Percentiles rank a stretch among this genome's conserved stretches.
phyloP scores from a whole-genome alignment of 345 rosid species.

The Raphanus raphanistrum region DNA sequence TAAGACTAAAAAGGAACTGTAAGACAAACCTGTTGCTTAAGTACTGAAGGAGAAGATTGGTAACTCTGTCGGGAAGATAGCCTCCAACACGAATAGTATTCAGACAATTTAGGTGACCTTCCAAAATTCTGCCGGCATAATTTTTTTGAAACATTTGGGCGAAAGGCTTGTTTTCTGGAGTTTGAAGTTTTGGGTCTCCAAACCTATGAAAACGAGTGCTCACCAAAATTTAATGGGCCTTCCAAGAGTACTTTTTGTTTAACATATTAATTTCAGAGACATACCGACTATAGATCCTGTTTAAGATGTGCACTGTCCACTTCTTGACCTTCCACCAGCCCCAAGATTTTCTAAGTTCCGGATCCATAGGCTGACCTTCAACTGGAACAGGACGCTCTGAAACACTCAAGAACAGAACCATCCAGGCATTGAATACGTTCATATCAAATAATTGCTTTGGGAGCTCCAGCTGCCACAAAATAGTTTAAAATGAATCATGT shows the following conservation, averaged over 20 bases:
- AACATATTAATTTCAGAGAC: background rate
- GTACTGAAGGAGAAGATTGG: background rate
- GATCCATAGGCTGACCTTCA: background rate
- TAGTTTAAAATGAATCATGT: background rate
- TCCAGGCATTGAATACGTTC: background rate
- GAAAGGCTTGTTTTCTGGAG: background rate
- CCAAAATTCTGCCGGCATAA: conserved; percentile 1
- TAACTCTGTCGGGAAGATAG: background rate
- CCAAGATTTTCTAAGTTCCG: background rate
- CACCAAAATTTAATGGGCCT: background rate
- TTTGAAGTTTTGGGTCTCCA: conserved; percentile 1
- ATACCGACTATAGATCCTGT: background rate
- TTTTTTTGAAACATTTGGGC: background rate
- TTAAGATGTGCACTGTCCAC: conserved; percentile 4
- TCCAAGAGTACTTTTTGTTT: background rate
- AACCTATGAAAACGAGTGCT: background rate
- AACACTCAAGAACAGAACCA: conserved; percentile 1
- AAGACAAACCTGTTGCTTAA: background rate
- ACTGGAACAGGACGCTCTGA: conserved; percentile 3
- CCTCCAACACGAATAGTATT: background rate
- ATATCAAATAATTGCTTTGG: background rate
- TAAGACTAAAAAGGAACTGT: background rate
- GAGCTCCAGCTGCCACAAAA: background rate
- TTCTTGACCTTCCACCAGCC: conserved; percentile 1
- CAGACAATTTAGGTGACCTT: background rate